Evolutionary conservation across 176 grass and related monocot species (phyloP).

Genomic region (Cenchrus purpureus): DNA sequence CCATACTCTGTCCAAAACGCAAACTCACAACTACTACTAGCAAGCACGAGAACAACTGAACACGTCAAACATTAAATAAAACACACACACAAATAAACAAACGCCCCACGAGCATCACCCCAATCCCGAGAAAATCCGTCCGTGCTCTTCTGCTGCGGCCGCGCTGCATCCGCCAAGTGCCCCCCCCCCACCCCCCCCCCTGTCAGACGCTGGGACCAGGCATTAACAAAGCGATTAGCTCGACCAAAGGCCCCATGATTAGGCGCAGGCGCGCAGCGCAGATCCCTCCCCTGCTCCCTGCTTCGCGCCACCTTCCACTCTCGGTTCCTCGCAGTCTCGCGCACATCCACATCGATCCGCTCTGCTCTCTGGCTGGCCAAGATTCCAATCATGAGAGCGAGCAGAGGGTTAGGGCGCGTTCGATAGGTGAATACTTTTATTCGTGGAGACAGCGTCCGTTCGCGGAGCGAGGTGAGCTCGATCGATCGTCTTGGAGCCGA

Average conservation of each 20-base stretch:
- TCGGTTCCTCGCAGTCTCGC: too few species aligned
- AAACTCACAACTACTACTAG: too few species aligned
- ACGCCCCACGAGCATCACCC: neutral
- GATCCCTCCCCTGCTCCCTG: neutral
- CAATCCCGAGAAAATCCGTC: neutral
- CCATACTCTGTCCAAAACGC: too few species aligned
- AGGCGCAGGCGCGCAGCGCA: neutral
- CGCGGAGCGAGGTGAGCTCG: neutral
- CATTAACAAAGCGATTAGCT: constrained; percentile 1
- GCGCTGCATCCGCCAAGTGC: neutral
- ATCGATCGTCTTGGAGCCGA: too few species aligned
- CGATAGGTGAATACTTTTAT: neutral
- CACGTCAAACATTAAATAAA: neutral
- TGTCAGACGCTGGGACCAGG: neutral
- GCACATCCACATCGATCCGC: neutral
- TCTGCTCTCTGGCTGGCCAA: neutral
- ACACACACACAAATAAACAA: neutral
- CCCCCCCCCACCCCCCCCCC: neutral
- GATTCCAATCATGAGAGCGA: neutral
- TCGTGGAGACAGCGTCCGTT: neutral
- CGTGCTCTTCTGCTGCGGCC: neutral
- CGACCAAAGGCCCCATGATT: neutral
- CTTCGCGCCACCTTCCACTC: neutral
- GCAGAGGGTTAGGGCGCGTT: neutral
- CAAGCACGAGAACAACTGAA: too few species aligned